A percentile compares a stretch with the other conserved stretches of the same genome.
These are phyloP conservation scores for Bruguiera parviflora DNA, from an alignment of 345 rosid species.

Conservation along the genomic window DNA sequence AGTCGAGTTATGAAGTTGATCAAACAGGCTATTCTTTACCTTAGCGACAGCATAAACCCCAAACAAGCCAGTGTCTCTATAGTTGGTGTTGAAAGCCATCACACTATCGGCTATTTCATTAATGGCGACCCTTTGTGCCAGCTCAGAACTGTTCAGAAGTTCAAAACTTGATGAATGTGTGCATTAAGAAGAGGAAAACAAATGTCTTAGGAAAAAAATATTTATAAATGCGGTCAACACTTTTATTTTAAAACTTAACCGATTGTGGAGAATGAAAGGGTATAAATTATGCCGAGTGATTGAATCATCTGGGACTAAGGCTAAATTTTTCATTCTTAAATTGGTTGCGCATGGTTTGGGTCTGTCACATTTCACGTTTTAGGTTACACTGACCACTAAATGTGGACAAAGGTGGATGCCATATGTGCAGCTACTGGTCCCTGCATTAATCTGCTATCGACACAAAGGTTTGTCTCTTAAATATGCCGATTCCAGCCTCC, in stretches of 20 bases:
- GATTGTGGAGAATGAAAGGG: neutral
- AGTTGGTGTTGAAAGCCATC: slow-evolving; percentile 99
- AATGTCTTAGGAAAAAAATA: neutral
- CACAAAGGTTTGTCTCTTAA: neutral
- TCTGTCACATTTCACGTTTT: too few relatives aligned
- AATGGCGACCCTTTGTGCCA: slow-evolving; percentile 78
- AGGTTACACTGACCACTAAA: neutral
- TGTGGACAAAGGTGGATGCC: neutral
- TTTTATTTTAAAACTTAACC: neutral
- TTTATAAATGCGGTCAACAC: neutral
- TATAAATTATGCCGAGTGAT: too few relatives aligned
- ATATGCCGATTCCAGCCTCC: neutral
- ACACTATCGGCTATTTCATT: slow-evolving; percentile 93
- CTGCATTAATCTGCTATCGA: neutral
- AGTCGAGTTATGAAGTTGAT: neutral
- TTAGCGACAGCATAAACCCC: slow-evolving; percentile 97
- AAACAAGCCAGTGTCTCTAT: slow-evolving; percentile 95
- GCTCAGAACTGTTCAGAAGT: slow-evolving; percentile 61
- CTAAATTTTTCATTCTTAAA: too few relatives aligned
- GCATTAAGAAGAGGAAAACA: neutral
- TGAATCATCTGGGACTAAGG: too few relatives aligned
- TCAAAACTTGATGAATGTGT: slow-evolving; percentile 3
- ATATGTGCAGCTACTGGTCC: neutral
- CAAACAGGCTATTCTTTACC: slow-evolving; percentile 41
- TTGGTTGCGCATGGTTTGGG: too few relatives aligned